phyloP scores from a whole-genome alignment of 768 basidiomycete genomes.

The Boletus bicolor region DNA sequence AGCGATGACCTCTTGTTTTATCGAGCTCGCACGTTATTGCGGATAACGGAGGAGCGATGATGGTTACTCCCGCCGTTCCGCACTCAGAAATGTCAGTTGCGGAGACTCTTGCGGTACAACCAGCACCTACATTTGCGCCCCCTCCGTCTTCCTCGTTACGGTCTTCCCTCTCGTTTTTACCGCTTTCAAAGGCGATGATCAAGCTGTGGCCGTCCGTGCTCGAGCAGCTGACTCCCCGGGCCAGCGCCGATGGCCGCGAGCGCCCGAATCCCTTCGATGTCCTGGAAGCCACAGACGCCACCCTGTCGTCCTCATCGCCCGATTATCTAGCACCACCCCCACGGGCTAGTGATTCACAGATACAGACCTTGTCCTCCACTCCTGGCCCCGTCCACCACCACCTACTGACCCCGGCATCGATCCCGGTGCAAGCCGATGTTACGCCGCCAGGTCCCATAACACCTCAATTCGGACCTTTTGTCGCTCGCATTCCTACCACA shows the following conservation, averaged over 20 bases:
- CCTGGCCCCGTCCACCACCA: constrained; percentile 29
- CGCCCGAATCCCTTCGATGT: constrained; percentile 63
- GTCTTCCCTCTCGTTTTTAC: constrained; percentile 21
- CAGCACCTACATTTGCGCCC: constrained; percentile 4
- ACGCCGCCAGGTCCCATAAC: constrained; percentile 47
- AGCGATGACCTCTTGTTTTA: constrained; percentile 1
- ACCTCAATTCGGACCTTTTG: constrained; percentile 46
- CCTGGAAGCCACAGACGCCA: constrained; percentile 31
- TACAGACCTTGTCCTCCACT: constrained; percentile 15
- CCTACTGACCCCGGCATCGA: constrained; percentile 22
- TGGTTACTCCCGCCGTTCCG: constrained; percentile 7
- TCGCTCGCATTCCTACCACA: constrained; percentile 52
- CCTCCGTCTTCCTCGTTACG: constrained; percentile 15
- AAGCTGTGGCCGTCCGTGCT: constrained; percentile 60
- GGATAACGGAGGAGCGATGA: constrained; percentile 14
- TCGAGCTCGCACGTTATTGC: neutral
- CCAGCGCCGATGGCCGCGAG: constrained; percentile 40
- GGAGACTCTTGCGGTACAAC: constrained; percentile 6
- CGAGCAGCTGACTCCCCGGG: constrained; percentile 63
- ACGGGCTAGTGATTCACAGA: constrained; percentile 4
- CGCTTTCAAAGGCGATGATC: constrained; percentile 48
- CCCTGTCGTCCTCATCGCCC: constrained; percentile 20
- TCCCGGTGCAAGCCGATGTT: constrained; percentile 32
- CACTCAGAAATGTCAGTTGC: constrained; percentile 10
- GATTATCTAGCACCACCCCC: constrained; percentile 8